Evolutionary conservation across 176 grass and related monocot species (phyloP), one percentile per base, ranked within the genome.

Genomic region (Thalia dealbata): DNA sequence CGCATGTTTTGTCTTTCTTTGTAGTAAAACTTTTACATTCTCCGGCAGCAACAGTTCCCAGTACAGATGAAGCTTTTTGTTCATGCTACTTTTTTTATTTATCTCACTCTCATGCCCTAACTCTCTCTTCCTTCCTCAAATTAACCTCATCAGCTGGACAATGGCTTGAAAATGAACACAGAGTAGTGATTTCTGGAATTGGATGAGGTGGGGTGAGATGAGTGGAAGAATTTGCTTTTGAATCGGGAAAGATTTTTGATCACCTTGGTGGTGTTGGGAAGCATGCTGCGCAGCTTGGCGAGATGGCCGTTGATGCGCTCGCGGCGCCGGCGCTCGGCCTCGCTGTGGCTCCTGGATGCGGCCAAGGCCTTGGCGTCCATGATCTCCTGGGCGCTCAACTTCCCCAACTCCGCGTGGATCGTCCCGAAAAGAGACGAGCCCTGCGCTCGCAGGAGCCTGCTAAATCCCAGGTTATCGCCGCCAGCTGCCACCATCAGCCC

Each of bases 1-100:
- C 80, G 78, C 86, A 86, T 96, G 82, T 88, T 88, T 82, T 59
- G 80, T 78, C 80, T 81, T 77, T 81, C 72, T 41, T 78, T 66
- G 46, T 45, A 69, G 28, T 50, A 51, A 50, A 64, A n/a, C n/a
- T 56, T 72, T 71, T 75, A 61, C 76, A 64, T 84, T 77, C 75
- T 48, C 75, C 29, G 42, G 45, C 70, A 16, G 65, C 64, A 72
- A 13, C 46, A 72, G 75, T 52, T 52, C 26, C 25, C 48, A n/a
- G n/a, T n/a, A 52, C 26, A 32, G 14, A n/a, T n/a, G n/a, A 51
- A 76, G 69, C 67, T 25, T 54, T 50, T 55, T 59, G 19, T 19
- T 21, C 19, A n/a, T 6, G 46, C 52, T 19, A 52, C 30, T 73
- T 58, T 19, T 8, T 10, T 41, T 22, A 12, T 26, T 10, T 5